Conservation (phyloP, 352 stramenopile species). For the Globisporangium spinosum region DNA sequence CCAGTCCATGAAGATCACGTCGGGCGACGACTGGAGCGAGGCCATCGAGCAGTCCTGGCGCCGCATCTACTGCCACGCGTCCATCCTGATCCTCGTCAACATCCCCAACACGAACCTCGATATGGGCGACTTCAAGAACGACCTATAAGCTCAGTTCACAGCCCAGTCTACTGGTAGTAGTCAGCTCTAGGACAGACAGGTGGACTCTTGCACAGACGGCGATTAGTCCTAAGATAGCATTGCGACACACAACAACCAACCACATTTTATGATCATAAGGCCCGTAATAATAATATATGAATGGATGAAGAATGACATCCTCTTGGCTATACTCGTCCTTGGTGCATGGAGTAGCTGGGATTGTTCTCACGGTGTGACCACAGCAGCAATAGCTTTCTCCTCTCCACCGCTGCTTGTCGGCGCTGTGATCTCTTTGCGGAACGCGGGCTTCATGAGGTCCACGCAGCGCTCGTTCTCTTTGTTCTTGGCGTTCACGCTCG, state of each 20-base stretch:
- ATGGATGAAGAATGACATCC: too few species aligned
- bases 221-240: too few species aligned
- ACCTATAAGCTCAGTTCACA: not conserved
- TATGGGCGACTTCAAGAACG: conserved; percentile 32
- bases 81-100: conserved; percentile 64
- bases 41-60: conserved; percentile 48
- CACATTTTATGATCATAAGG: not conserved
- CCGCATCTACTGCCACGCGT: conserved; percentile 55
- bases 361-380: too few species aligned
- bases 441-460: conserved; percentile 43
- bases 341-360: too few species aligned
- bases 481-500: conserved; percentile 52
- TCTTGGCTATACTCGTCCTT: too few species aligned
- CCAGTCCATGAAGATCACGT: conserved; percentile 55
- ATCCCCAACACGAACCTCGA: conserved; percentile 48
- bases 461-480: conserved; percentile 50
- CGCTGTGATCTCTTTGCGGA: conserved; percentile 25
- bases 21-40: conserved; percentile 41
- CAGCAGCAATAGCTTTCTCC: not conserved
- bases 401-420: not conserved
- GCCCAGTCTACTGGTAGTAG: not conserved
- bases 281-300: not conserved
- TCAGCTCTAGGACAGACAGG: too few species aligned
- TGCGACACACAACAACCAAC: not conserved
- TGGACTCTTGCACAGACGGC: too few species aligned